Evolutionary conservation across 2,329 filamentous ascomycete genomes (phyloP).

Genomic region (Cordyceps sp.): DNA sequence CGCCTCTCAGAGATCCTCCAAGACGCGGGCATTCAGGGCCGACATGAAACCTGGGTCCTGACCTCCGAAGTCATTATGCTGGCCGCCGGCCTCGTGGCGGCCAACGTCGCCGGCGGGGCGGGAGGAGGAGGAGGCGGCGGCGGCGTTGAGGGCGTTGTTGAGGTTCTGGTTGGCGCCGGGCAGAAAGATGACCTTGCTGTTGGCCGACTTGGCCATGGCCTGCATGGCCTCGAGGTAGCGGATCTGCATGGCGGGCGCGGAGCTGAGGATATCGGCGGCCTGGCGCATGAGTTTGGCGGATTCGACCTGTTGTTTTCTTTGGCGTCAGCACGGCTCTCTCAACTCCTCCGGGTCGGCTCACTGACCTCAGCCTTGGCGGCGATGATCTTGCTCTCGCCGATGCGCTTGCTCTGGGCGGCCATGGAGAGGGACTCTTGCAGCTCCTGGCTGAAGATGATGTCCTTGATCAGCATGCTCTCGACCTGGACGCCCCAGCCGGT

Average conservation of each 20-base stretch:
- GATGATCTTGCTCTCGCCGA: constrained; percentile 97
- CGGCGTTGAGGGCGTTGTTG: constrained; percentile 22
- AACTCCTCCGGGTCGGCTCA: no score
- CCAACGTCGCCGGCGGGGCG: constrained; percentile 16
- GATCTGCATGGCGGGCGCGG: constrained; percentile 94
- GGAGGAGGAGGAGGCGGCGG: constrained; percentile 16
- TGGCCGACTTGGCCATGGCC: constrained; percentile 88
- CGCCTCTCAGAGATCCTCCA: constrained; percentile 65
- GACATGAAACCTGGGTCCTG: constrained; percentile 51
- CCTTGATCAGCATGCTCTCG: constrained; percentile 98
- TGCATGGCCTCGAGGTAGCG: constrained; percentile 98
- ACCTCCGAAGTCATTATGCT: constrained; percentile 27
- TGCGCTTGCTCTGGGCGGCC: constrained; percentile 96
- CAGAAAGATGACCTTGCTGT: constrained; percentile 77
- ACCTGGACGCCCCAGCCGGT: constrained; percentile 89
- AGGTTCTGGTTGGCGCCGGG: constrained; percentile 45
- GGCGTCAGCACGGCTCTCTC: background rate
- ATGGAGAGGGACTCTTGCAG: constrained; percentile 93
- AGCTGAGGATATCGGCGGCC: constrained; percentile 84
- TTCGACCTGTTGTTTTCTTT: constrained; percentile 48
- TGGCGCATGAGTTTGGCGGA: constrained; percentile 84
- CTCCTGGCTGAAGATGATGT: constrained; percentile 93
- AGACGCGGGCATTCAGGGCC: constrained; percentile 64
- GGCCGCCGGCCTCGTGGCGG: constrained; percentile 21
- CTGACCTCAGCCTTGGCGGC: constrained; percentile 72